Evolutionary conservation across 495 filamentous ascomycete genomes (phyloP), one percentile per base, ranked within the genome.

Genomic region (Parathielavia hyrcaniae): DNA sequence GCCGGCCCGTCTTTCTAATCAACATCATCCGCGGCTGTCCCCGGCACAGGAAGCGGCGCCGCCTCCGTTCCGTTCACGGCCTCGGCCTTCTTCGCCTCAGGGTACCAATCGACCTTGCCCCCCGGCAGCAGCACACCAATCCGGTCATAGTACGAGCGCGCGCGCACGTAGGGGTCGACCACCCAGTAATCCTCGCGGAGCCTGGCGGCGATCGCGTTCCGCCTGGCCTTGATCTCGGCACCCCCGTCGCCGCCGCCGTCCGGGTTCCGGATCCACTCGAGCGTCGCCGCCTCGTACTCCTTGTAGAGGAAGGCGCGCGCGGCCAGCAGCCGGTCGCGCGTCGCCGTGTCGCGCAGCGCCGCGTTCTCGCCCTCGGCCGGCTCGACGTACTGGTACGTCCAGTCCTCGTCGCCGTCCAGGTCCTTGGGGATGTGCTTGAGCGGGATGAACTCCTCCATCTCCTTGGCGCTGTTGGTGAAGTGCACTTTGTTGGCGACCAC

Each of bases 401-500:
- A 96, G 58, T 89, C 79, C 57, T 95, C 91, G 20, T 84, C 77
- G 52, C 92, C 93, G 22, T 89, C 90, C 13, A 96, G 75, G 50
- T 92, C 91, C 59, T 83, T 84, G 54, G 83, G 77, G 61, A 97
- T 90, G 53, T 85, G 87, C 41, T 77, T 75, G 26, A 72, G 75
- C 5, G 82, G 77, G 59, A 98, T 84, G 71, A 87, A 97, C 23
- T 81, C 73, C 65, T 87, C 83, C 51, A 98, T 75, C 41, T 97
- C 93, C 43, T 86, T 79, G 59, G 82, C 69, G 61, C 80, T 89
- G 61, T 90, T 92, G 57, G 90, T 95, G 74, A 98, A 98, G 68
- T 97, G 87, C 41, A 98, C 87, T 72, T 98, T 97, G 60, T 81
- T 78, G 41, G 93, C 95, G 26, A 97, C 95, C 12, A 97, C 95